These are phyloP conservation scores for Centella asiatica DNA, from an alignment of 129 eudicot genomes.

Conservation along the genomic window DNA sequence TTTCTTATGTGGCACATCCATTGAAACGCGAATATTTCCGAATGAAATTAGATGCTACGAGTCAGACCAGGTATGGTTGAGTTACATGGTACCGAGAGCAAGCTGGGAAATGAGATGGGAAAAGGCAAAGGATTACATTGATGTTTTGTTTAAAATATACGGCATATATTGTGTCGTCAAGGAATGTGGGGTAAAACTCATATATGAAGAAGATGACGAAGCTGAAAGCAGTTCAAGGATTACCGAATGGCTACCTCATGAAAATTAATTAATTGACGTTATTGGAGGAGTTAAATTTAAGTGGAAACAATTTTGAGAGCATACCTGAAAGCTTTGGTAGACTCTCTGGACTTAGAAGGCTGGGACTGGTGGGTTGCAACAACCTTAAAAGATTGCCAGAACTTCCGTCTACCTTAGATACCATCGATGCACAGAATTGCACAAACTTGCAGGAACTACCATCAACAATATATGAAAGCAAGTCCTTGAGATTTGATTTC, in stretches of 20 bases:
- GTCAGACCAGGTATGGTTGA: conserved; percentile 11
- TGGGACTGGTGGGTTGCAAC: conserved; percentile 36
- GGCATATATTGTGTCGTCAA: background rate
- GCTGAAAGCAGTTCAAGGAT: conserved; percentile 8
- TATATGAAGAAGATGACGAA: conserved; percentile 1
- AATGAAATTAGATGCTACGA: conserved; percentile 6
- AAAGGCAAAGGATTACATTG: conserved; percentile 4
- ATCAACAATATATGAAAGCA: background rate
- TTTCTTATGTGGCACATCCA: background rate
- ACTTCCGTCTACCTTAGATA: conserved; percentile 26
- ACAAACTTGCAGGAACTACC: background rate
- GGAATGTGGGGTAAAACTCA: background rate
- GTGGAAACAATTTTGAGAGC: conserved; percentile 29
- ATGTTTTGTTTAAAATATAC: background rate
- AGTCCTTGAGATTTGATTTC: conserved; percentile 1
- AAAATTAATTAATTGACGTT: background rate
- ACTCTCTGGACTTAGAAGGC: conserved; percentile 28
- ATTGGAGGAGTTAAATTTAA: conserved; percentile 29
- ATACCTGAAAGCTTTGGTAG: conserved; percentile 21
- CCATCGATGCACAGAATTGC: background rate
- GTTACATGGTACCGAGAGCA: conserved; percentile 3
- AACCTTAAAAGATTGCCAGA: conserved; percentile 31
- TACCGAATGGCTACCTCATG: conserved; percentile 1
- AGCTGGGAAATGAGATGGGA: conserved; percentile 9
- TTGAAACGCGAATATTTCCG: conserved; percentile 5